Conservation (phyloP, 192 early-diverging fungal genomes). For the Coemansia nantahalensis region DNA sequence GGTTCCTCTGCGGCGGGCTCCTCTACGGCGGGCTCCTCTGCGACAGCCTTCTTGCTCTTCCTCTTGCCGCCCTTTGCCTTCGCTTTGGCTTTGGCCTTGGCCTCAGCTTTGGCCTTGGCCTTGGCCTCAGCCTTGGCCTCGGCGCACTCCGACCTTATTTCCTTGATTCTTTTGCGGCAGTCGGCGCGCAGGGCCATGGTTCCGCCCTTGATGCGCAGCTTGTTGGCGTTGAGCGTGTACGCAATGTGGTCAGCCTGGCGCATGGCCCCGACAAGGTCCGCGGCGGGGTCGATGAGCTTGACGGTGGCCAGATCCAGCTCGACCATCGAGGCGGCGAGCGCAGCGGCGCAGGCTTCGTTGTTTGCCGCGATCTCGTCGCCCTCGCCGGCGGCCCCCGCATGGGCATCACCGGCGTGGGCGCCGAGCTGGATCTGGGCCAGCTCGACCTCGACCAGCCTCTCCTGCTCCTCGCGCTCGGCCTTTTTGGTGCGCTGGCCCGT, state of each 20-base stretch:
- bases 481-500: conserved; percentile 2
- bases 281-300: conserved; percentile 25
- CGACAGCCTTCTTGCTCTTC: too few species aligned
- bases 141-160: conserved; percentile 1
- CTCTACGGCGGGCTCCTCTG: too few species aligned
- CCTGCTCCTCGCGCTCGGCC: conserved; percentile 1
- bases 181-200: neutral
- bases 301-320: conserved; percentile 20
- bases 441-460: conserved; percentile 18
- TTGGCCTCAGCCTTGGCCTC: conserved; percentile 10
- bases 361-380: neutral
- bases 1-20: neutral
- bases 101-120: conserved; percentile 1
- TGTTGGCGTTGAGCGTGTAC: conserved; percentile 28
- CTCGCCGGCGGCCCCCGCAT: too few species aligned
- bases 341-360: neutral
- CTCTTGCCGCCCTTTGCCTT: neutral
- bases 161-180: neutral
- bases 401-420: too few species aligned
- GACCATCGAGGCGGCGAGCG: conserved; percentile 5
- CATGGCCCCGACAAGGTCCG: conserved; percentile 26
- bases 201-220: neutral
- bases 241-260: conserved; percentile 39
- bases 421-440: conserved; percentile 25
- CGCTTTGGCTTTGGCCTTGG: conserved; percentile 5